Conservation (phyloP, 2,329 filamentous ascomycete species). For the Sarocladiaceae sp. region DNA sequence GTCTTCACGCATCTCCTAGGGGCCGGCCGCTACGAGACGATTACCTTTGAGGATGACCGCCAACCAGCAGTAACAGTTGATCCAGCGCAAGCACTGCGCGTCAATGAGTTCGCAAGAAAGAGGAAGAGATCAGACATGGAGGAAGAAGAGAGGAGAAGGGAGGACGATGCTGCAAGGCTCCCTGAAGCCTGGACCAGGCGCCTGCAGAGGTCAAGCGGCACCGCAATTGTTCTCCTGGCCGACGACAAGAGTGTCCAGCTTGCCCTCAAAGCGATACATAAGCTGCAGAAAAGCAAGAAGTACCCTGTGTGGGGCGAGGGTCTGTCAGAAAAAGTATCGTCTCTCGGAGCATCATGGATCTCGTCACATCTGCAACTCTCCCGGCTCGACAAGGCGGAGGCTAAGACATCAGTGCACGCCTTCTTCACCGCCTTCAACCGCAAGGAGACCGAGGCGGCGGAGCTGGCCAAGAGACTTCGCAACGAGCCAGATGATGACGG, state of each 20-base stretch:
- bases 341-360: slow-evolving; percentile 51
- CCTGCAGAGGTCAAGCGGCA: slow-evolving; percentile 66
- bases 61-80: slow-evolving; percentile 34
- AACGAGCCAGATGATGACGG: slow-evolving; percentile 89
- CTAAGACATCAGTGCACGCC: slow-evolving; percentile 72
- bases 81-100: slow-evolving; percentile 40
- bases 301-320: slow-evolving; percentile 64
- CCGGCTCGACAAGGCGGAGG: slow-evolving; percentile 59
- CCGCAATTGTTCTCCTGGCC: slow-evolving; percentile 76
- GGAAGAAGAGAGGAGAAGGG: slow-evolving; percentile 48
- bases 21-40: slow-evolving; percentile 69
- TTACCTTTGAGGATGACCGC: slow-evolving; percentile 64
- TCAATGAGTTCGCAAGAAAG: slow-evolving; percentile 32
- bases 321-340: slow-evolving; percentile 46
- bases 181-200: slow-evolving; percentile 68
- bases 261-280: slow-evolving; percentile 68
- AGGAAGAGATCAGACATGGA: slow-evolving; percentile 42
- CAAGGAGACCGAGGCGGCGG: slow-evolving; percentile 59
- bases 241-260: slow-evolving; percentile 73
- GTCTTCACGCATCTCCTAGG: slow-evolving; percentile 71
- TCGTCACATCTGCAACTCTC: slow-evolving; percentile 64
- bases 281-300: slow-evolving; percentile 51
- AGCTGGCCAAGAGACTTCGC: slow-evolving; percentile 57
- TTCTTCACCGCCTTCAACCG: slow-evolving; percentile 80
- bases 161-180: slow-evolving; percentile 54